A percentile compares a stretch with the other conserved stretches of the same genome.
Conservation (phyloP, 805 yeast species). For the Zygosaccharomyces kombuchaensis region DNA sequence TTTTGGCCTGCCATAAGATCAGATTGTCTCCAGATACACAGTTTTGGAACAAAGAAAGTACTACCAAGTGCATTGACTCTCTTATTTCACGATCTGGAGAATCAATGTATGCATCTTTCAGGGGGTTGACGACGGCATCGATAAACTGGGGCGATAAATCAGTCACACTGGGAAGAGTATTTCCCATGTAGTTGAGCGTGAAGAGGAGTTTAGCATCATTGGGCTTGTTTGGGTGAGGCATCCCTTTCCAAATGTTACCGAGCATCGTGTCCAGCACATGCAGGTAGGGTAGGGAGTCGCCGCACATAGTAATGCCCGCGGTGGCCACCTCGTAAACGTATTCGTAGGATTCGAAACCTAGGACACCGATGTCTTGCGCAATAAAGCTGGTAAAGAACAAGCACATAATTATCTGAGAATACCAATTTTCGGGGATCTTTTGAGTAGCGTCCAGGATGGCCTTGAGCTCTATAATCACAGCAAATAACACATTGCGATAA, state of each 20-base stretch:
- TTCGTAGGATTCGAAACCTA: constrained; percentile 29
- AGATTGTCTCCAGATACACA: constrained; percentile 2
- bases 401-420: constrained; percentile 14
- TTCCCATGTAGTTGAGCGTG: constrained; percentile 23
- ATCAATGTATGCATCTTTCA: constrained; percentile 10
- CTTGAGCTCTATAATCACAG: constrained; percentile 18
- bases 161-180: constrained; percentile 10
- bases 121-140: constrained; percentile 10
- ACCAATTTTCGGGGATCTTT: constrained; percentile 12
- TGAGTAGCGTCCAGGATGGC: constrained; percentile 14
- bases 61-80: constrained; percentile 26
- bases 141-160: constrained; percentile 8
- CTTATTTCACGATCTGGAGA: constrained; percentile 15
- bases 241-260: constrained; percentile 9
- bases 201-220: constrained; percentile 24
- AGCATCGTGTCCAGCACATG: constrained; percentile 15
- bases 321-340: constrained; percentile 21
- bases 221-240: constrained; percentile 15
- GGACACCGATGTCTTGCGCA: constrained; percentile 19
- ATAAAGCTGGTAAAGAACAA: constrained; percentile 25
- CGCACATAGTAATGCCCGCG: constrained; percentile 10
- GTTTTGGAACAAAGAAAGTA: constrained; percentile 18
- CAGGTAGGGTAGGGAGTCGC: constrained; percentile 2
- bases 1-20: constrained; percentile 18
- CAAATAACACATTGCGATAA: constrained; percentile 21